Conservation (phyloP, 2,329 filamentous ascomycete genomes). For the Aureobasidium sp. region DNA sequence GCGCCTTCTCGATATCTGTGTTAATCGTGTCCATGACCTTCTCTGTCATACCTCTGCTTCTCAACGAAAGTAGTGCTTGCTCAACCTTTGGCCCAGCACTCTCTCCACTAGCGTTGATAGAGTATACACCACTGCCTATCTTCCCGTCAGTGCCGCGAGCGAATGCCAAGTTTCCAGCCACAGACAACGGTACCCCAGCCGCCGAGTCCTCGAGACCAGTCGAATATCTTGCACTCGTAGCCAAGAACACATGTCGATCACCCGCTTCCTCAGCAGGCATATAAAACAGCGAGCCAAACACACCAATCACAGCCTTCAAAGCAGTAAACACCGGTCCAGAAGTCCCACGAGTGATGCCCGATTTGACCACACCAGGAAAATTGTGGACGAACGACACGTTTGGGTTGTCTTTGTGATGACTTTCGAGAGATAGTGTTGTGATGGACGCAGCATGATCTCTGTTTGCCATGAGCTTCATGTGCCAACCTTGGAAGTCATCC, state of each 20-base stretch:
- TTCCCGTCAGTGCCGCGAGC: slow-evolving; percentile 26
- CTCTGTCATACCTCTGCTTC: slow-evolving; percentile 28
- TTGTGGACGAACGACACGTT: slow-evolving; percentile 27
- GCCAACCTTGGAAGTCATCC: slow-evolving; percentile 23
- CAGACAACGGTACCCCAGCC: slow-evolving; percentile 20
- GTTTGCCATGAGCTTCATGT: slow-evolving; percentile 16
- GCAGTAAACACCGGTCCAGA: slow-evolving; percentile 14
- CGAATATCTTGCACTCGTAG: slow-evolving; percentile 31
- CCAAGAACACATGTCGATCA: slow-evolving; percentile 31
- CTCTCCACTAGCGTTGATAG: slow-evolving; percentile 26
- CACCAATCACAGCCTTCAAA: slow-evolving; percentile 15
- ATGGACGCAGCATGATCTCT: slow-evolving; percentile 23
- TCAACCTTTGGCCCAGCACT: slow-evolving; percentile 23
- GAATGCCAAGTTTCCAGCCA: background rate
- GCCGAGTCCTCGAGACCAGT: slow-evolving; percentile 16
- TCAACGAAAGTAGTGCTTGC: slow-evolving; percentile 25
- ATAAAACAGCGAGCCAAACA: slow-evolving; percentile 21
- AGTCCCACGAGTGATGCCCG: slow-evolving; percentile 21
- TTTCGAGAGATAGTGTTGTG: slow-evolving; percentile 25
- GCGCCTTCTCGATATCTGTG: slow-evolving; percentile 21
- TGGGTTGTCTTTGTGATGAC: slow-evolving; percentile 20
- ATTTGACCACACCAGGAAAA: slow-evolving; percentile 26
- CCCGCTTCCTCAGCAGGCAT: slow-evolving; percentile 28
- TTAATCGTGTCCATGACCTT: slow-evolving; percentile 27
- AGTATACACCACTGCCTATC: slow-evolving; percentile 30